Base-by-base conservation (phyloP, 371 early-diverging fungal species). In the Mortierella sp. region DNA sequence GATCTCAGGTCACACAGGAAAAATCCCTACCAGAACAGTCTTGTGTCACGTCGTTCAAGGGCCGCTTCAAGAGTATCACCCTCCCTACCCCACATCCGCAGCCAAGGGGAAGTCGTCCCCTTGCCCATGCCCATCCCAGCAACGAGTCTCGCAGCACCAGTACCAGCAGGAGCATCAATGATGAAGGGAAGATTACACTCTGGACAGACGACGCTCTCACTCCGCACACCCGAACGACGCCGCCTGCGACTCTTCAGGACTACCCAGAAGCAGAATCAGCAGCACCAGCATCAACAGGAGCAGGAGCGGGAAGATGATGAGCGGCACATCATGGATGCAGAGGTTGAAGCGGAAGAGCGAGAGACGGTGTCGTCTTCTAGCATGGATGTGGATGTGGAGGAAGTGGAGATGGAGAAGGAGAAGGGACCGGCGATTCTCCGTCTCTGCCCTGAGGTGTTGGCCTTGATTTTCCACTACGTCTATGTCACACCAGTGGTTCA, bases 401-500 rank as follows among this genome's bases (percentile, higher is more conserved):
- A 46, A 4, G 46, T 27, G 32, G 68, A 51, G 43, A 21, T 29
- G 10, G 46, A 58, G 29, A 24, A 54, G 10, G 46, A 58, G 29
- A 24, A 60, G 75, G 78, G 44, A 65, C 84, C 81, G 14, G 85
- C 80, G 7, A 82, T 86, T 44, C 44, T 77, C n/a, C 87, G 82
- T 12, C 77, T 86, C n/a, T 77, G 82, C 82, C 87, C 82, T 72
- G 87, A 86, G 58, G 43, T 86, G 60, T 71, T 86, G 14, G 79
- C 87, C n/a, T 56, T 79, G 48, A 86, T 86, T 49, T 86, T 86
- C 73, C 80, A 86, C 65, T 80, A 82, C 41, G 87, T 86, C 78
- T 86, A 86, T 75, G 80, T 86, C 38, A 82, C 87, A 75, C 87
- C 82, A 16, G 80, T 86, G 6, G 87, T 86, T 29, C 87, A 79